A percentile compares a stretch with the other conserved stretches of the same genome.
Conservation (phyloP, 306 rosid genomes). For the Vicia villosa region DNA sequence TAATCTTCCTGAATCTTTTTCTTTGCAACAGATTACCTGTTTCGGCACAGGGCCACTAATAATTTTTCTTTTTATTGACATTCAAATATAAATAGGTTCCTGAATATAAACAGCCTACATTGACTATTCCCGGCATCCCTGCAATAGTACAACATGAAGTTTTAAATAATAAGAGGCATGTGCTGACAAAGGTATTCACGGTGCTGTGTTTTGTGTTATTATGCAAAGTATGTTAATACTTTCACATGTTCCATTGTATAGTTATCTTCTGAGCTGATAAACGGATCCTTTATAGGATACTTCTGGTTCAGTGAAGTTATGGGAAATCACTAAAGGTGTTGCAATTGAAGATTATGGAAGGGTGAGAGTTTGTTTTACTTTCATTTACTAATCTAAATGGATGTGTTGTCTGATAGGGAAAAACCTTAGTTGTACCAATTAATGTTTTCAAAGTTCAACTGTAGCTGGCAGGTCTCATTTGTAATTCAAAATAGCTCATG, state of each 20-base stretch:
- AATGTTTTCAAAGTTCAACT: slow-evolving; percentile 36
- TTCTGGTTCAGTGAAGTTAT: slow-evolving; percentile 90
- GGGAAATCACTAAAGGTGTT: slow-evolving; percentile 93
- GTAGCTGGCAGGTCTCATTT: slow-evolving; percentile 29
- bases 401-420: slow-evolving; percentile 23
- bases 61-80: slow-evolving; percentile 33
- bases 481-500: slow-evolving; percentile 26
- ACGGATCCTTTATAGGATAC: slow-evolving; percentile 65
- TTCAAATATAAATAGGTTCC: slow-evolving; percentile 65
- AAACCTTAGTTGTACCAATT: slow-evolving; percentile 11
- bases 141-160: slow-evolving; percentile 91
- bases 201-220: slow-evolving; percentile 30
- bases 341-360: slow-evolving; percentile 89
- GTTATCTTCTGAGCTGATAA: slow-evolving; percentile 37
- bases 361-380: slow-evolving; percentile 50
- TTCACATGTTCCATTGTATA: slow-evolving; percentile 17
- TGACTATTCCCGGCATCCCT: slow-evolving; percentile 82
- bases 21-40: slow-evolving; percentile 28
- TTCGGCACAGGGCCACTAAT: slow-evolving; percentile 32
- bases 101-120: slow-evolving; percentile 73
- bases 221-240: slow-evolving; percentile 20
- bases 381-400: slow-evolving; percentile 32
- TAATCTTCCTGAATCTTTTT: neutral
- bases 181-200: slow-evolving; percentile 83
- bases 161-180: slow-evolving; percentile 91